These are phyloP conservation scores for Wallacemonas sp. DNA, from an alignment of 208 protist species.

Conservation along the genomic window DNA sequence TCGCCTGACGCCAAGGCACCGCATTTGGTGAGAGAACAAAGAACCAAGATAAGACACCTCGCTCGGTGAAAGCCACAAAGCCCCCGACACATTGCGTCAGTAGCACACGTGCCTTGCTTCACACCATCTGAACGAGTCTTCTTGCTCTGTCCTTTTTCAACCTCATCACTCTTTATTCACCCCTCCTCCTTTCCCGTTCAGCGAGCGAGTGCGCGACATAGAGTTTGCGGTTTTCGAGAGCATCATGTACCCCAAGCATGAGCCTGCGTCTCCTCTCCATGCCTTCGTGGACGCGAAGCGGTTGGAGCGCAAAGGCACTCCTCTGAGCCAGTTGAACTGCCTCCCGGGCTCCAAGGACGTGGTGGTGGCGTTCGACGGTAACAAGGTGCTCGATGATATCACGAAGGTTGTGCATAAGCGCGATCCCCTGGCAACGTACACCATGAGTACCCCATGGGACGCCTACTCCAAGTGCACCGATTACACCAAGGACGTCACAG, in stretches of 20 bases:
- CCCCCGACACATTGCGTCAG: no score
- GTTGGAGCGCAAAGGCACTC: slow-evolving; percentile 63
- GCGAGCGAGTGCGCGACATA: no score
- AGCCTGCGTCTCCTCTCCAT: slow-evolving; percentile 31
- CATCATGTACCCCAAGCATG: slow-evolving; percentile 9
- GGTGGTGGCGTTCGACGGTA: slow-evolving; percentile 75
- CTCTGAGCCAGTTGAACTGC: slow-evolving; percentile 44
- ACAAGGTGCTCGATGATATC: slow-evolving; percentile 75
- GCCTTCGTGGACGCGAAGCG: slow-evolving; percentile 61
- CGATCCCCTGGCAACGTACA: slow-evolving; percentile 67
- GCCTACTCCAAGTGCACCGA: slow-evolving; percentile 63
- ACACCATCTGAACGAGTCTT: no score
- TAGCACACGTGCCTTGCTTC: no score
- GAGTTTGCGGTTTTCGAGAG: no score
- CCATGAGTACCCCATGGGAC: slow-evolving; percentile 61
- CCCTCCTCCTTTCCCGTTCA: no score
- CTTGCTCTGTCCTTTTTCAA: no score
- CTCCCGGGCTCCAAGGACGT: slow-evolving; percentile 56
- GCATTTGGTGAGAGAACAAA: no score
- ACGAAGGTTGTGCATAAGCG: slow-evolving; percentile 55
- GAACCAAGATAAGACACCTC: no score
- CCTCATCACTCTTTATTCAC: no score
- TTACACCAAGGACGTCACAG: slow-evolving; percentile 28
- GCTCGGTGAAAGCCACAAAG: no score
- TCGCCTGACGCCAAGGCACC: background rate